Evolutionary conservation across 805 yeast genomes (phyloP), one percentile per base, ranked within the genome.

Genomic region (Candida khao-thaluensis): DNA sequence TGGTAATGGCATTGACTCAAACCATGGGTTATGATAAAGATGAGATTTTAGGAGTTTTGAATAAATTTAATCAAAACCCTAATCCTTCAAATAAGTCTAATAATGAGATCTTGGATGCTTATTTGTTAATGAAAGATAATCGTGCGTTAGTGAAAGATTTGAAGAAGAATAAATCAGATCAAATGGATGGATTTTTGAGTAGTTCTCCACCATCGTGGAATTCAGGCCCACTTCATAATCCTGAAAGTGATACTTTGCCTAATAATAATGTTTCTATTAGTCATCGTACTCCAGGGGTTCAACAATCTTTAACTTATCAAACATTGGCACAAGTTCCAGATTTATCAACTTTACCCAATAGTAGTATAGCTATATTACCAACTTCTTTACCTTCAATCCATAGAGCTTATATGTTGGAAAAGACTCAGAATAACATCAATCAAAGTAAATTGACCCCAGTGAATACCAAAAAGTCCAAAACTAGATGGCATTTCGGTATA

Each of bases 401-500:
- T 57, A 73, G 96, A 35, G 97, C 97, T 1, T 86, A 77, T 56
- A 93, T 91, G 98, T 73, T 80, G 49, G 84, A 80, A 48, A 60
- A 60, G 31, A 42, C 40, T 8, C 26, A 35, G 14, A 35, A 40
- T 16, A 51, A 52, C 15, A 56, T 48, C 15, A 37, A 42, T 22
- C 47, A 42, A 37, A 44, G 39, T 36, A 47, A 61, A 30, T 61
- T 69, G 35, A 69, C 72, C 29, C 81, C 86, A 7, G 69, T 81
- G 15, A 73, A 82, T 17, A 73, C 84, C 33, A 89, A 91, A 60
- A 88, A 87, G 60, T 85, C 91, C 45, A 91, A 89, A 63, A 87
- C 96, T 5, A 81, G 95, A 62, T 93, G 99, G 99, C 99, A 93
- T 69, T 93, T 93, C 57, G 99, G 99, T 49, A 93, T 93, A 44